Percentiles rank a stretch among this genome's conserved stretches.
Conservation (phyloP, 257 asterid species). For the Striga asiatica region DNA sequence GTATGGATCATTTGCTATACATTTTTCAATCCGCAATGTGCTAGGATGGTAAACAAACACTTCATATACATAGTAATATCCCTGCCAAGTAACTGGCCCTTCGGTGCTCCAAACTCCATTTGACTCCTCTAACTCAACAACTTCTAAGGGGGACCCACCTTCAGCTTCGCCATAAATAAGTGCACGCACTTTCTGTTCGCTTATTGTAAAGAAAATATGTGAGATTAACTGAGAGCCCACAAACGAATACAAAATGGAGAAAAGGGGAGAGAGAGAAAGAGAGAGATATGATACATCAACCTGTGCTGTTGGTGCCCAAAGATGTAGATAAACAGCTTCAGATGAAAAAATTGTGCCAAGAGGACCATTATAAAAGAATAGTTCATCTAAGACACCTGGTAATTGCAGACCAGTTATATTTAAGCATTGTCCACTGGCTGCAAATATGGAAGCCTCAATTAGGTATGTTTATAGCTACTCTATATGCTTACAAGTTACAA, state of each 20-base stretch:
- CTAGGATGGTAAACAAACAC: conserved; percentile 79
- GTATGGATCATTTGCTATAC: conserved; percentile 84
- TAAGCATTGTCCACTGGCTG: conserved; percentile 57
- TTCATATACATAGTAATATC: conserved; percentile 86
- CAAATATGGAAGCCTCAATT: conserved; percentile 14
- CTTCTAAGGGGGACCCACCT: conserved; percentile 40
- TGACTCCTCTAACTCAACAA: conserved; percentile 56
- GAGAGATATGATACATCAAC: conserved; percentile 23
- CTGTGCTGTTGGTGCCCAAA: conserved; percentile 99
- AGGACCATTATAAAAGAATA: conserved; percentile 70
- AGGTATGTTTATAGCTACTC: conserved; percentile 6
- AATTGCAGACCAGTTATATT: conserved; percentile 74
- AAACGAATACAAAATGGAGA: conserved; percentile 4
- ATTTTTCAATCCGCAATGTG: conserved; percentile 63
- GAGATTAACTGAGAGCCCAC: conserved; percentile 9
- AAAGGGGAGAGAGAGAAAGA: neutral
- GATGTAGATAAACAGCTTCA: conserved; percentile 49
- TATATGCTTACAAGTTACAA: neutral
- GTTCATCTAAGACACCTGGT: conserved; percentile 88
- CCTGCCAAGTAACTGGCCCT: conserved; percentile 79
- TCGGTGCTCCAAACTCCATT: conserved; percentile 75
- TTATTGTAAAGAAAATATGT: conserved; percentile 8
- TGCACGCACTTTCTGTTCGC: conserved; percentile 50
- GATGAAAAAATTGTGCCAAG: conserved; percentile 62
- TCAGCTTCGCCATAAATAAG: conserved; percentile 49